These are phyloP conservation scores for Samsoniella hepiali DNA, from an alignment of 2,329 filamentous ascomycete genomes.

Conservation along the genomic window DNA sequence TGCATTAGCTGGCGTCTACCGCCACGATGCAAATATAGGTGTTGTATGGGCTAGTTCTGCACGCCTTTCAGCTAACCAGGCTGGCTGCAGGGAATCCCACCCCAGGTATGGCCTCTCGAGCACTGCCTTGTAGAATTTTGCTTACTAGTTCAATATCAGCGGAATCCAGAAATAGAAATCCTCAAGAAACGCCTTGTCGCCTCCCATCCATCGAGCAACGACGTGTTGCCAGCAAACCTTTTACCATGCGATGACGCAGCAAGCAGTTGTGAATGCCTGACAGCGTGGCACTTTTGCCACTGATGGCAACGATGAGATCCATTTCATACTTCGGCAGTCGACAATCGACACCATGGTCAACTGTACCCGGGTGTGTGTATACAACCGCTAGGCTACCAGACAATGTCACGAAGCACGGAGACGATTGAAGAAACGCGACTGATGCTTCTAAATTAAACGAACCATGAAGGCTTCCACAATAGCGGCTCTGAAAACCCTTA, in stretches of 20 bases:
- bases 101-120: not conserved
- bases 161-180: slow-evolving; percentile 12
- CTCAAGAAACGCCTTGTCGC: not conserved
- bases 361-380: slow-evolving; percentile 6
- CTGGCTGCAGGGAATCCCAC: not conserved
- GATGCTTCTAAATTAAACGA: not conserved
- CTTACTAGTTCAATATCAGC: not conserved
- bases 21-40: slow-evolving; percentile 1
- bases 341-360: not conserved
- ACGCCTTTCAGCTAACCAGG: slow-evolving; percentile 13
- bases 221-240: not conserved
- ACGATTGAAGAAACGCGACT: not conserved
- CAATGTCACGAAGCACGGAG: not conserved
- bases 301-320: not conserved
- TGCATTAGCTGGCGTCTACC: slow-evolving; percentile 7
- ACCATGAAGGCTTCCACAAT: not conserved
- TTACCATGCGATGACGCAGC: not conserved
- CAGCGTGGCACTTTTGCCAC: slow-evolving; percentile 16
- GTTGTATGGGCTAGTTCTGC: not conserved
- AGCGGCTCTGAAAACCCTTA: not conserved
- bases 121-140: not conserved
- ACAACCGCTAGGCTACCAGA: not conserved
- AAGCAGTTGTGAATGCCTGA: not conserved
- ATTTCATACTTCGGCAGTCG: not conserved
- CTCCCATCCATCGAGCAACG: not conserved